Conservation (phyloP, 2,329 filamentous ascomycete genomes). For the Ophiosphaerella korrae region DNA sequence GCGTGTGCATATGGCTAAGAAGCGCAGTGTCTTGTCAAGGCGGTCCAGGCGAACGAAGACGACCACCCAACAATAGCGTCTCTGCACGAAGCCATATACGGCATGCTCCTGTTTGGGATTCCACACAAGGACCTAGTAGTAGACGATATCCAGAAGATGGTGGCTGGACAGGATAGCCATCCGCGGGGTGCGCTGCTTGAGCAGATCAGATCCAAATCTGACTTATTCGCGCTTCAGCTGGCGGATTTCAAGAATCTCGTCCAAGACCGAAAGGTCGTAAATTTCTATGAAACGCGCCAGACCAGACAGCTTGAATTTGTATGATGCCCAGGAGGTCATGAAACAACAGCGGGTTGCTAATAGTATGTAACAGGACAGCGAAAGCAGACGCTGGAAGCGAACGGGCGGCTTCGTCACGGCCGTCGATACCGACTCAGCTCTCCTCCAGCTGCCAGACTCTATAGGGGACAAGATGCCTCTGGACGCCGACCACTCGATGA, state of each 20-base stretch:
- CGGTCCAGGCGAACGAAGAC: background rate
- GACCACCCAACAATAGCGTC: background rate
- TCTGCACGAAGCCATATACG: slow-evolving; percentile 15
- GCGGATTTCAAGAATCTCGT: background rate
- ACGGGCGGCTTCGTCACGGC: too few species aligned
- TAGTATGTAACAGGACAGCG: too few species aligned
- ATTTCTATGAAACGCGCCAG: slow-evolving; percentile 20
- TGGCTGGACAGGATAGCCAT: too few species aligned
- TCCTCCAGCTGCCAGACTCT: slow-evolving; percentile 20
- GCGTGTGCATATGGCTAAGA: too few species aligned
- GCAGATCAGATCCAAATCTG: too few species aligned
- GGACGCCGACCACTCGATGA: slow-evolving; percentile 25
- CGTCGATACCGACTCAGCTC: background rate
- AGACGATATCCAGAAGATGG: slow-evolving; percentile 11
- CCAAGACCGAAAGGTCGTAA: background rate
- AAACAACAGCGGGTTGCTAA: too few species aligned
- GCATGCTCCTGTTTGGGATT: slow-evolving; percentile 16
- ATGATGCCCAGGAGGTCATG: background rate
- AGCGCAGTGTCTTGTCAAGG: background rate
- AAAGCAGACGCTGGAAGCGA: too few species aligned
- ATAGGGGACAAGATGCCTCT: slow-evolving; percentile 27
- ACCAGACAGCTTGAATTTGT: slow-evolving; percentile 25
- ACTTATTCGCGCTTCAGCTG: background rate
- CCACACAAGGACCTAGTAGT: slow-evolving; percentile 14
- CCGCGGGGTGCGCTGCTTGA: too few species aligned